A percentile compares a stretch with the other conserved stretches of the same genome.
phyloP scores from a whole-genome alignment of 768 basidiomycete species.

The Mycena maculata region DNA sequence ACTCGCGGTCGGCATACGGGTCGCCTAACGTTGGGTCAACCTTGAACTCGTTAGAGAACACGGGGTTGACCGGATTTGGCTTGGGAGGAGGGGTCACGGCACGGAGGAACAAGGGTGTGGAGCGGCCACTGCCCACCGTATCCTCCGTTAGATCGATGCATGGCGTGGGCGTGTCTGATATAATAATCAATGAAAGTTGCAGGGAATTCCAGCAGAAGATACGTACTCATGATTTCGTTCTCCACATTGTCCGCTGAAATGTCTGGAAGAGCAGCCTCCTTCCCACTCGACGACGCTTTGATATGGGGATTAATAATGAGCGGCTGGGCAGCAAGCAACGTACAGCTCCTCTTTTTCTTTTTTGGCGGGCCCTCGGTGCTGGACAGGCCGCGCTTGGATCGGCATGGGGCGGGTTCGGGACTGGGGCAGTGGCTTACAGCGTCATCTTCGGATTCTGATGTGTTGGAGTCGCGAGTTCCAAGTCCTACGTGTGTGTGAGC shows the following conservation, averaged over 20 bases:
- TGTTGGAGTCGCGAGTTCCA: not conserved
- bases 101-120: not conserved
- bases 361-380: not conserved
- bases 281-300: not conserved
- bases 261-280: not conserved
- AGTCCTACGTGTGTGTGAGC: too few species aligned
- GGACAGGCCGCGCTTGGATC: not conserved
- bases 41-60: conserved; percentile 5
- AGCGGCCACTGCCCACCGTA: not conserved
- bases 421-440: not conserved
- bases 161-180: not conserved
- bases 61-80: not conserved
- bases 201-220: not conserved
- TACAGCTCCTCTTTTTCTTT: not conserved
- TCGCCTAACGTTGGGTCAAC: conserved; percentile 3
- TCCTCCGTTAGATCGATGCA: not conserved
- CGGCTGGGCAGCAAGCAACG: not conserved
- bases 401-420: not conserved
- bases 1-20: not conserved
- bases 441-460: not conserved
- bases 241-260: not conserved
- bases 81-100: not conserved
- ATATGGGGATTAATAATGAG: not conserved
- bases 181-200: not conserved
- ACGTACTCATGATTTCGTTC: not conserved